phyloP scores from a whole-genome alignment of 164 flowering plant species.

The Hamamelis virginiana region DNA sequence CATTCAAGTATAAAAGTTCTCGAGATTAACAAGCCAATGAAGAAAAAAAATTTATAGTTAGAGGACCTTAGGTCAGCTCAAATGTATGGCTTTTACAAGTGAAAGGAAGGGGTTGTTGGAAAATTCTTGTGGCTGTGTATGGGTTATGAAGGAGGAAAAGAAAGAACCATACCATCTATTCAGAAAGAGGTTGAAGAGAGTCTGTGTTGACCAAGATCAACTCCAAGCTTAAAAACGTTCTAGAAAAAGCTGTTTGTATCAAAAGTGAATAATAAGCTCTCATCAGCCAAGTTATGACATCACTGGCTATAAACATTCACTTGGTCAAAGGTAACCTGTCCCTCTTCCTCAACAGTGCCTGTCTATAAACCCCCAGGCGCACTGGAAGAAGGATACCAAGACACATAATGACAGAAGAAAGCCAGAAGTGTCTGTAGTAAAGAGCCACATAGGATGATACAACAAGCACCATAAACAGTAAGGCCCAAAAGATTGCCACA shows the following conservation, averaged over 20 bases:
- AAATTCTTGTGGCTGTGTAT: slow-evolving; percentile 6
- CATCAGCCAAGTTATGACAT: not conserved
- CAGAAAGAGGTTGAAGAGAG: not conserved
- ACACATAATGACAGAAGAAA: slow-evolving; percentile 31
- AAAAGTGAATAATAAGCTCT: not conserved
- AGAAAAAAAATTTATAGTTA: not conserved
- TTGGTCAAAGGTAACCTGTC: slow-evolving; percentile 56
- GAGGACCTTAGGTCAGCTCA: not conserved
- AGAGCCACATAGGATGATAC: slow-evolving; percentile 37
- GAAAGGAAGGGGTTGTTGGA: too few relatives aligned
- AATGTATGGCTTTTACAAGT: not conserved
- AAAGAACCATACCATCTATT: slow-evolving; percentile 15
- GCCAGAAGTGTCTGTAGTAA: slow-evolving; percentile 36
- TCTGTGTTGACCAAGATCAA: slow-evolving; percentile 6
- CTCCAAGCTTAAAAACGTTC: not conserved
- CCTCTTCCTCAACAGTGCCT: slow-evolving; percentile 44
- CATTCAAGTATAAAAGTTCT: not conserved
- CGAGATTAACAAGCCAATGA: not conserved
- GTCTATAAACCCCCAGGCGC: slow-evolving; percentile 41
- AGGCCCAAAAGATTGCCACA: slow-evolving; percentile 45
- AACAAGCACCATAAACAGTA: slow-evolving; percentile 38
- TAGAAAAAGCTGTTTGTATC: not conserved
- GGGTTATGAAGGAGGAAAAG: not conserved
- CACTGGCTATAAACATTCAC: slow-evolving; percentile 26
- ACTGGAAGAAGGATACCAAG: slow-evolving; percentile 41